These are phyloP conservation scores for Diaporthe sp. DNA, from an alignment of 2,329 filamentous ascomycete genomes.

Conservation along the genomic window DNA sequence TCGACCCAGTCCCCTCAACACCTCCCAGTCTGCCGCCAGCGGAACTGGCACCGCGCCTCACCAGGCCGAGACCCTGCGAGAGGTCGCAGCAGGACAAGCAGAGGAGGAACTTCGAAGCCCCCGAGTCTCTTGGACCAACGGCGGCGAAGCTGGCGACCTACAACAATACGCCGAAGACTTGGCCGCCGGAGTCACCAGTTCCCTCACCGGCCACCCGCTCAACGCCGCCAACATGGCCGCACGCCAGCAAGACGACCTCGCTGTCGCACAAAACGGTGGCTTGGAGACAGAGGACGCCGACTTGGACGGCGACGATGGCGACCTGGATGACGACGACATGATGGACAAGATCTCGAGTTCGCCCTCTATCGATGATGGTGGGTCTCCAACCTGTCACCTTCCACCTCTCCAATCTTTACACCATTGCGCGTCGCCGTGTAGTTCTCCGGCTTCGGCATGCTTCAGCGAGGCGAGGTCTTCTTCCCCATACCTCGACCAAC, in stretches of 20 bases:
- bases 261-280: constrained; percentile 74
- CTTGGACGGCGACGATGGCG: constrained; percentile 76
- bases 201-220: constrained; percentile 51
- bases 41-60: constrained; percentile 72
- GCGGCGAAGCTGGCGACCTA: constrained; percentile 56
- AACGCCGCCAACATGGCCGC: constrained; percentile 49
- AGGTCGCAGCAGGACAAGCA: constrained; percentile 81
- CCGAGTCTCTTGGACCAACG: constrained; percentile 67
- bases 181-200: constrained; percentile 56
- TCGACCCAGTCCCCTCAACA: constrained; percentile 64
- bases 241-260: constrained; percentile 68
- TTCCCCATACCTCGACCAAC: constrained; percentile 59
- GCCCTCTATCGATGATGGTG: constrained; percentile 99
- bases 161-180: constrained; percentile 63
- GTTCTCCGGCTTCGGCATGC: constrained; percentile 50
- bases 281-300: constrained; percentile 72
- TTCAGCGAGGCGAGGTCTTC: constrained; percentile 55
- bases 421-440: constrained; percentile 49
- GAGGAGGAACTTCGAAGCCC: constrained; percentile 79
- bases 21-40: constrained; percentile 62
- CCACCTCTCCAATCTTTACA: constrained; percentile 58
- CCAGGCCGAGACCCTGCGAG: constrained; percentile 86
- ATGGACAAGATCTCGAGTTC: constrained; percentile 99
- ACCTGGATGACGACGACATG: constrained; percentile 88
- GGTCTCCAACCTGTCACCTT: constrained; percentile 67